Evolutionary conservation across 371 early-diverging fungal genomes (phyloP).

Genomic region (Mucor ambiguus): DNA sequence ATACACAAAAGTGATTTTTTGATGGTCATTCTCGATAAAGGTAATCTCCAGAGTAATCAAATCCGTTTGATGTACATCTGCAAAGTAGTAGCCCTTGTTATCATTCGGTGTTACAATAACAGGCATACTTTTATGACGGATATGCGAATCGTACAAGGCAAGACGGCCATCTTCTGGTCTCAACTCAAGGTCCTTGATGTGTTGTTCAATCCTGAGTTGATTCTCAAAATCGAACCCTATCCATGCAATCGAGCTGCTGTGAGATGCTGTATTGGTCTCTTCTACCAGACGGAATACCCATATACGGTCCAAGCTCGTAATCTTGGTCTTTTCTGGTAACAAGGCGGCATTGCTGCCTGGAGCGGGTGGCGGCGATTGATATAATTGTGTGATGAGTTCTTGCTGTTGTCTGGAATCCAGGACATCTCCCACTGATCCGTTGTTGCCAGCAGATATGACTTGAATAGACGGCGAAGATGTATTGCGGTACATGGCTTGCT

Average conservation of each 20-base stretch:
- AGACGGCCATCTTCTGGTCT: slow-evolving; percentile 24
- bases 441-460: slow-evolving; percentile 8
- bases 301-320: slow-evolving; percentile 26
- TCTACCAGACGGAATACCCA: slow-evolving; percentile 34
- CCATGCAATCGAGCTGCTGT: slow-evolving; percentile 20
- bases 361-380: not conserved
- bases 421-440: slow-evolving; percentile 21
- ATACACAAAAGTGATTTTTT: slow-evolving; percentile 1
- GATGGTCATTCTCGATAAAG: slow-evolving; percentile 10
- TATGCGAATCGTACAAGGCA: slow-evolving; percentile 38
- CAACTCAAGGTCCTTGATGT: not conserved
- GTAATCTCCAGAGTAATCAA: slow-evolving; percentile 10
- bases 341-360: not conserved
- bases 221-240: slow-evolving; percentile 38
- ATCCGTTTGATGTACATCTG: not conserved
- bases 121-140: slow-evolving; percentile 32
- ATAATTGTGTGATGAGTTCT: slow-evolving; percentile 11
- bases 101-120: slow-evolving; percentile 26
- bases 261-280: not conserved
- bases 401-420: slow-evolving; percentile 22
- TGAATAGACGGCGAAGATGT: slow-evolving; percentile 7
- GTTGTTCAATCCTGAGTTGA: slow-evolving; percentile 23
- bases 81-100: slow-evolving; percentile 29
- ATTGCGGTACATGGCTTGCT: not conserved
- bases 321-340: slow-evolving; percentile 8